Conservation (phyloP, 352 stramenopile genomes). For the Pythium plurisporium region DNA sequence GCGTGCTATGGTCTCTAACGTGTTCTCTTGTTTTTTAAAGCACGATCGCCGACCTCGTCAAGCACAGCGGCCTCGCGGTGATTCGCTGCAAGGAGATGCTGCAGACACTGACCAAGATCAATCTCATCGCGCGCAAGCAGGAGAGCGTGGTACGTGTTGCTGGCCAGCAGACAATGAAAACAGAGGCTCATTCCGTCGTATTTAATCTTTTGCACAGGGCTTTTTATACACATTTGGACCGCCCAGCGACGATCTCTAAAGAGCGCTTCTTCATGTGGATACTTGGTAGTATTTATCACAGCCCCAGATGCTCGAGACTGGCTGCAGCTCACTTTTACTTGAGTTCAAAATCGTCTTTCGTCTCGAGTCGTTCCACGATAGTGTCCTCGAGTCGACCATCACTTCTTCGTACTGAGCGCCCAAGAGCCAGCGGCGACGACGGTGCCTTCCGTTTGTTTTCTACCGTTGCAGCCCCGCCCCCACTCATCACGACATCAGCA, state of each 20-base stretch:
- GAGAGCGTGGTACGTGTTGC: constrained; percentile 58
- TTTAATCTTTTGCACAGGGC: constrained; percentile 28
- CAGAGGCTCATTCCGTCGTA: background rate
- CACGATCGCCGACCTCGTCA: constrained; percentile 79
- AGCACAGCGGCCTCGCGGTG: constrained; percentile 67
- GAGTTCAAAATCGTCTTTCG: constrained; percentile 62
- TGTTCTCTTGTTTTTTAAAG: constrained; percentile 23
- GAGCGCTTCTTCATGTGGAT: background rate
- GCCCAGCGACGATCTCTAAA: background rate
- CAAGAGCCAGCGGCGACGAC: constrained; percentile 38
- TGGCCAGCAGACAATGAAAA: background rate
- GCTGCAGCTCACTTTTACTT: constrained; percentile 31
- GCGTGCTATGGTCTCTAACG: background rate
- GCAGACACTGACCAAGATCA: constrained; percentile 84
- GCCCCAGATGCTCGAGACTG: too few species aligned
- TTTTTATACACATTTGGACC: constrained; percentile 70
- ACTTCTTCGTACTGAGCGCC: constrained; percentile 40
- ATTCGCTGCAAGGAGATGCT: constrained; percentile 87
- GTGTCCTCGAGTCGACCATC: constrained; percentile 55
- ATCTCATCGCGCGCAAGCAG: constrained; percentile 68
- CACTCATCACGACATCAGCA: constrained; percentile 75
- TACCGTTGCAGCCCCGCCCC: constrained; percentile 22
- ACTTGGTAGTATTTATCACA: constrained; percentile 47
- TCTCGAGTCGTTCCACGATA: constrained; percentile 69
- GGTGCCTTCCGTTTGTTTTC: constrained; percentile 30